Conservation (phyloP, 2,329 filamentous ascomycete species). For the Chaetomiaceae sp. region DNA sequence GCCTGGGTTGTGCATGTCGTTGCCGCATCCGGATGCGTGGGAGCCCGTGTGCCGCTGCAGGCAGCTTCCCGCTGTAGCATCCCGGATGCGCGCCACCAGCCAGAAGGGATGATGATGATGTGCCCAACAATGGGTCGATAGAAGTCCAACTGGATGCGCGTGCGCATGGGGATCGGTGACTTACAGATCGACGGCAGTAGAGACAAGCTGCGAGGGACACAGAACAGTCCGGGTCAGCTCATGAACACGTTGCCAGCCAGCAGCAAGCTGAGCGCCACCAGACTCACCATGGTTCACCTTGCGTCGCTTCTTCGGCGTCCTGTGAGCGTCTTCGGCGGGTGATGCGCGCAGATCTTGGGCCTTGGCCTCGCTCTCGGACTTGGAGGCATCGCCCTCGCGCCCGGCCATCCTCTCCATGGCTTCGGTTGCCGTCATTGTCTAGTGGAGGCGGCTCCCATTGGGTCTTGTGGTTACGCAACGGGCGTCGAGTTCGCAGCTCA, state of each 20-base stretch:
- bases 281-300: constrained; percentile 81
- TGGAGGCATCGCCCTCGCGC: constrained; percentile 35
- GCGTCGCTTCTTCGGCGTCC: constrained; percentile 75
- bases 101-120: too few relatives aligned
- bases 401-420: constrained; percentile 32
- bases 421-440: constrained; percentile 32
- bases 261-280: constrained; percentile 14
- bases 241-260: constrained; percentile 10
- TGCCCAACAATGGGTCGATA: too few relatives aligned
- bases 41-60: constrained; percentile 16
- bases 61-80: constrained; percentile 9
- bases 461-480: constrained; percentile 39
- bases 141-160: constrained; percentile 20
- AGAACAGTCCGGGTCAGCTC: constrained; percentile 27
- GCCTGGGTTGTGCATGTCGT: constrained; percentile 18
- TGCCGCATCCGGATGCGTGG: constrained; percentile 16
- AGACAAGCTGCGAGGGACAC: constrained; percentile 64
- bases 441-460: constrained; percentile 37
- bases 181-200: constrained; percentile 86
- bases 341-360: constrained; percentile 30
- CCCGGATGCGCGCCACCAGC: not conserved
- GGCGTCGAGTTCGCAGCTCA: constrained; percentile 37
- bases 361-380: constrained; percentile 34
- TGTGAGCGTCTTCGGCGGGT: constrained; percentile 32
- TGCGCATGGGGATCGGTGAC: constrained; percentile 35